Evolutionary conservation across 257 asterid genomes (phyloP), one percentile per base, ranked within the genome.

Genomic region (Parsonsia alboflavescens): DNA sequence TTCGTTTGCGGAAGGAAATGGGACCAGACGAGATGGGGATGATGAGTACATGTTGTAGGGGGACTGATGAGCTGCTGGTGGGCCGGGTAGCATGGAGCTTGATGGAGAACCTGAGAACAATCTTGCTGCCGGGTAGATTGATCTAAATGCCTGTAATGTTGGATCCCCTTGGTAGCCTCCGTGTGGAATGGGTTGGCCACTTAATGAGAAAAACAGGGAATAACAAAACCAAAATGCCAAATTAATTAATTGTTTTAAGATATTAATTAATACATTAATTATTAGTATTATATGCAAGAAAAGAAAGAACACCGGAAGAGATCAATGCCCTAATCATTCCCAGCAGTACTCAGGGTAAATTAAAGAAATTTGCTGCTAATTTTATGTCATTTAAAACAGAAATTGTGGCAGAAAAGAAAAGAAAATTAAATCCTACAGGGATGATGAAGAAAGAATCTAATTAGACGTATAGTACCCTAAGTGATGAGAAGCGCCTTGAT

Each of bases 161-260:
- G 85, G 82, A 19, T 89, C 96, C 17, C 62, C 74, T 64, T 83
- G 93, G 74, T 88, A 87, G 67, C 82, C 91, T 81, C 92, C 96
- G 3, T 82, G 89, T 66, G 85, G 85, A 22, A 86, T 78, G 44
- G 86, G 78, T 68, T 88, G 98, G 3, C 96, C 85, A 48, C 91
- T 89, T n/a, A n/a, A n/a, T n/a, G n/a, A n/a, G 39, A 33, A 33
- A 33, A 33, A 33, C 39, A 33, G 39, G 39, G 3, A 33, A 33
- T 1, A 33, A 33, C 39, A 33, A 33, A 33, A 33, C 39, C 39
- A 33, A 33, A 33, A 33, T 33, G 39, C 39, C 39, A 33, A 33
- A 33, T 33, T 33, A 33, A 33, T 33, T 33, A 33, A 33, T 33
- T 33, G 39, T 33, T 33, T 33, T 33, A 33, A 33, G 39, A n/a